Percentiles rank a stretch among this genome's conserved stretches.
Conservation (phyloP, 352 stramenopile genomes). For the Phytophthora pinifolia region DNA sequence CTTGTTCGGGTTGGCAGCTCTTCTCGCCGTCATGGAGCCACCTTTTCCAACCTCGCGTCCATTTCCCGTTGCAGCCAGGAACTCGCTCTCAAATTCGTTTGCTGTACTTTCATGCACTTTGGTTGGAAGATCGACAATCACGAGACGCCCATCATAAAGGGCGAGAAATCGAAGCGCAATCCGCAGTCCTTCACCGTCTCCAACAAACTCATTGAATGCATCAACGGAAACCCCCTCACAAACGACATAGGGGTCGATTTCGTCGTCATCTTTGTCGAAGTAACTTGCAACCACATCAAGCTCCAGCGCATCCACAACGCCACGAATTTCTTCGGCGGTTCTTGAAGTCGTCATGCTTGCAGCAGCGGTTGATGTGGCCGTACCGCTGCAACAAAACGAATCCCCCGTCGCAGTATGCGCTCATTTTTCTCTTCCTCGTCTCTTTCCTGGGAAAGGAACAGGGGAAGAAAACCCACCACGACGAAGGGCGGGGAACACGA, state of each 20-base stretch:
- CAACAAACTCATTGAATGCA: constrained; percentile 1
- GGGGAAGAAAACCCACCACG: too few relatives aligned
- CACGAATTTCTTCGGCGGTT: background rate
- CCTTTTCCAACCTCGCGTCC: constrained; percentile 1
- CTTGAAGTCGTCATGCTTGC: constrained; percentile 1
- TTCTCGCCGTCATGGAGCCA: constrained; percentile 13
- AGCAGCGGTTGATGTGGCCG: background rate
- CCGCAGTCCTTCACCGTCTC: constrained; percentile 15
- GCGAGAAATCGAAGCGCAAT: constrained; percentile 16
- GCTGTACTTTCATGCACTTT: constrained; percentile 14
- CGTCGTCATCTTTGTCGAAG: background rate
- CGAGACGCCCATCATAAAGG: constrained; percentile 11
- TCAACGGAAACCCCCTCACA: too few relatives aligned
- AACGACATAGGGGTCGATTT: background rate
- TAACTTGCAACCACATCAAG: constrained; percentile 1
- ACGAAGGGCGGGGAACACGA: constrained; percentile 74
- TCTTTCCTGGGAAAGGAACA: too few relatives aligned
- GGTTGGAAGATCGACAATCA: constrained; percentile 15
- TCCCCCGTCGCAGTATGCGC: background rate
- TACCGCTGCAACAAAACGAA: background rate
- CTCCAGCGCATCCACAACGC: background rate
- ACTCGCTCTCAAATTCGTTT: constrained; percentile 2
- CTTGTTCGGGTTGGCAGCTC: background rate
- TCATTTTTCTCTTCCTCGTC: too few relatives aligned
- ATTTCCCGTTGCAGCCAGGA: constrained; percentile 13